These are phyloP conservation scores for Schrenkiella parvula DNA, from an alignment of 345 rosid species.

Conservation along the genomic window DNA sequence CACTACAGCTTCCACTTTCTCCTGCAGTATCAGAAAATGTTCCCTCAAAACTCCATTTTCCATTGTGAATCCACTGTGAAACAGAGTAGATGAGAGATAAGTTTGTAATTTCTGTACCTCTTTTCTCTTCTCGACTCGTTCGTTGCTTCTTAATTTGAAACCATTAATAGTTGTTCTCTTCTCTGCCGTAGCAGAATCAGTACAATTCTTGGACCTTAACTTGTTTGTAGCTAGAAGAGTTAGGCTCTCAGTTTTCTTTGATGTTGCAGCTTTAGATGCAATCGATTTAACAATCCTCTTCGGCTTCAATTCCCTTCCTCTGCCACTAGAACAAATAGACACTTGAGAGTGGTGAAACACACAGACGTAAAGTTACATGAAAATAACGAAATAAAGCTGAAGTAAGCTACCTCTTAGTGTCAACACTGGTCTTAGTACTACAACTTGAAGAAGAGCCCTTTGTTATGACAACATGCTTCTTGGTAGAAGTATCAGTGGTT, in stretches of 20 bases:
- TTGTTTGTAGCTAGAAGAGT: conserved; percentile 38
- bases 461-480: conserved; percentile 33
- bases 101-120: conserved; percentile 43
- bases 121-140: conserved; percentile 63
- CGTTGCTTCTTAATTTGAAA: conserved; percentile 50
- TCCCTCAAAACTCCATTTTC: neutral
- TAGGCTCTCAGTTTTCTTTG: conserved; percentile 41
- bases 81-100: conserved; percentile 3
- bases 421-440: conserved; percentile 35
- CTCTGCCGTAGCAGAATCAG: conserved; percentile 37
- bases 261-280: conserved; percentile 38
- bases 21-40: conserved; percentile 38
- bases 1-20: conserved; percentile 48
- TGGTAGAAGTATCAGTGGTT: conserved; percentile 2
- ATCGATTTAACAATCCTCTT: conserved; percentile 35
- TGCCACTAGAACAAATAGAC: conserved; percentile 31
- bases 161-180: conserved; percentile 32
- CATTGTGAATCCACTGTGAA: neutral
- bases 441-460: conserved; percentile 43
- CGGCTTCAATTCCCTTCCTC: conserved; percentile 42
- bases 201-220: conserved; percentile 40
- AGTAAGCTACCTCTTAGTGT: conserved; percentile 42
- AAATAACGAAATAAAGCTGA: neutral
- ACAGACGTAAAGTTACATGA: neutral
- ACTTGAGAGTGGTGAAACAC: neutral